Evolutionary conservation across 345 rosid genomes (phyloP).

Genomic region (Boechera divaricarpa): DNA sequence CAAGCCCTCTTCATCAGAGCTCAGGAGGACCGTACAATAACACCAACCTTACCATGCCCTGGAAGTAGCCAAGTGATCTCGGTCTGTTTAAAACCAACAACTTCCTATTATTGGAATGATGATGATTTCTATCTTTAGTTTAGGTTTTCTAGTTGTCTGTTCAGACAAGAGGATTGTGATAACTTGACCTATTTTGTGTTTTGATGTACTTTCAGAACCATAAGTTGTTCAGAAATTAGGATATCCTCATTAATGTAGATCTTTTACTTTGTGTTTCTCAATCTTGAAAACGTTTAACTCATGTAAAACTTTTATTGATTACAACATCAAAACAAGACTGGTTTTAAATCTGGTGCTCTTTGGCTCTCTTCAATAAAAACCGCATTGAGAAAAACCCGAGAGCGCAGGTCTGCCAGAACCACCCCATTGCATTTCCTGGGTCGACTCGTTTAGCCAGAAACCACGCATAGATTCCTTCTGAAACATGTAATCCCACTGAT

Average conservation of each 20-base stretch:
- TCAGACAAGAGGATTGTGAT: not conserved
- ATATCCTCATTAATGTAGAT: conserved; percentile 25
- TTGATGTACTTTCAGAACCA: conserved; percentile 20
- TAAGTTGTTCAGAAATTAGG: conserved; percentile 7
- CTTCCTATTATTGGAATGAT: conserved; percentile 8
- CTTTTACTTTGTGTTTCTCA: conserved; percentile 8
- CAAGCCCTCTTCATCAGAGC: conserved; percentile 66
- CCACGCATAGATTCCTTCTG: conserved; percentile 71
- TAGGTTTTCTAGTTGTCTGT: conserved; percentile 22
- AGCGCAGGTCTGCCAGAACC: conserved; percentile 86
- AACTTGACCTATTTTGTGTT: conserved; percentile 17
- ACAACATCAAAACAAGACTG: conserved; percentile 29
- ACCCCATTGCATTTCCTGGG: conserved; percentile 71
- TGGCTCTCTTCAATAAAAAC: conserved; percentile 65
- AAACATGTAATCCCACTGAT: conserved; percentile 52
- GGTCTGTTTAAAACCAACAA: not conserved
- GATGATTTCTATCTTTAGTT: conserved; percentile 16
- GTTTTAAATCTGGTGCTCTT: conserved; percentile 29
- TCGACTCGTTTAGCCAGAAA: conserved; percentile 67
- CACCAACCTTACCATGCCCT: conserved; percentile 56
- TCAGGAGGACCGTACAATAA: conserved; percentile 55
- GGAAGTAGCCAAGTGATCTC: conserved; percentile 52
- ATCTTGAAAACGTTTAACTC: conserved; percentile 12
- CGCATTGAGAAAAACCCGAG: conserved; percentile 74
- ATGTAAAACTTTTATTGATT: conserved; percentile 50